Base-by-base conservation (phyloP, 2,329 filamentous ascomycete genomes). In the Davidsoniella eucalypti region DNA sequence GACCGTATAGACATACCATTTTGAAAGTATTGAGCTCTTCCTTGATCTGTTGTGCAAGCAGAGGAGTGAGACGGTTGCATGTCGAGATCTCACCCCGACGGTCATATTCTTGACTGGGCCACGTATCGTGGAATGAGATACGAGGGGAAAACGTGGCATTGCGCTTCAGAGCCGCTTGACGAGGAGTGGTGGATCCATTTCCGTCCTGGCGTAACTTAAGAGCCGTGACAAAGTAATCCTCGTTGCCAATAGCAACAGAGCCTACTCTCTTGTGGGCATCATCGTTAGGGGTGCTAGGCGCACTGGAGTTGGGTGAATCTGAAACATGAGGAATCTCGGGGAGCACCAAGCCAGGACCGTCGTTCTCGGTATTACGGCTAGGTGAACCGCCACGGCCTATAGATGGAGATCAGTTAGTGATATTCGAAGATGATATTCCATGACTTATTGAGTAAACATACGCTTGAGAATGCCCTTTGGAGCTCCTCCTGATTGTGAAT, bases 21-120 rank as follows among this genome's bases (percentile, higher is more conserved):
- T 98, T 98, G 74, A 98, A 98, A 58, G 82, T 93, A 69, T 98
- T 98, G 58, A 98, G 77, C 69, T 98, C 92, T 69, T 98, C 92
- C 69, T 96, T 96, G 69, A 98, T 98, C 65, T 98, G 92, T 68
- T 98, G 92, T 43, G 92, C 92, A 55, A 98, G 76, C 75, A 95
- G 88, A 10, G 92, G 92, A 45, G 92, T 98, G 57, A 98, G 73
- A 57, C 90, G 85, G 63, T 98, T 98, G 77, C 92, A 98, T 1
- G 92, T 98, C 9, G 92, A 88, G 67, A 96, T 84, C 54, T 98
- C 92, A 50, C 92, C 92, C 49, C 92, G 80, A 55, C 92, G 84
- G 64, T 98, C 92, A 61, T 98, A 98, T 64, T 98, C 92, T 58
- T 84, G 83, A 61, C 82, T 86, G 2, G 88, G 87, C 87, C 88